phyloP scores from a whole-genome alignment of 495 filamentous ascomycete genomes.

The Hypoxylon fuscum region DNA sequence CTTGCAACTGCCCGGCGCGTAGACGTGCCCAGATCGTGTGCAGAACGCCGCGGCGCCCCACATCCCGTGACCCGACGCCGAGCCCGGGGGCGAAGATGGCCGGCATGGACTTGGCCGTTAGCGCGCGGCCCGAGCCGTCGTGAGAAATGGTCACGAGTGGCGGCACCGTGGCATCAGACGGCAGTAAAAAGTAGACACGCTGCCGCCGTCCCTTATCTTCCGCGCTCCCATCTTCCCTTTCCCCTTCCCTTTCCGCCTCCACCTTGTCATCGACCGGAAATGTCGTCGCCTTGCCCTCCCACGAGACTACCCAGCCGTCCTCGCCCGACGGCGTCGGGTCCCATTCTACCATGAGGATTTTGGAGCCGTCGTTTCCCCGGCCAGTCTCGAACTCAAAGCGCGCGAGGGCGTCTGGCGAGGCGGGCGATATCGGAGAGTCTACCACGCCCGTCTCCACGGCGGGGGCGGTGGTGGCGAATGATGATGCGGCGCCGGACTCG shows the following conservation, averaged over 20 bases:
- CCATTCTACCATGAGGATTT: constrained; percentile 88
- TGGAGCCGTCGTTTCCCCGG: constrained; percentile 80
- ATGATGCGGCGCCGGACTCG: constrained; percentile 10
- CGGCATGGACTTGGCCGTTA: constrained; percentile 76
- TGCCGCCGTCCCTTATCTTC: constrained; percentile 64
- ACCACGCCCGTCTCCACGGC: constrained; percentile 34
- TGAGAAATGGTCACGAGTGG: constrained; percentile 71
- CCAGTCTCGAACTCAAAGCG: constrained; percentile 86
- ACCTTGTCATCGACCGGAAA: constrained; percentile 67
- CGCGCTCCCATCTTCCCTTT: constrained; percentile 65
- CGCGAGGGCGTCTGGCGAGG: constrained; percentile 61
- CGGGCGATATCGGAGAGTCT: constrained; percentile 53
- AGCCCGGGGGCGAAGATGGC: constrained; percentile 82
- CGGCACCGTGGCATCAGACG: constrained; percentile 71
- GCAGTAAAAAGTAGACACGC: constrained; percentile 78
- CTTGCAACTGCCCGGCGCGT: constrained; percentile 73
- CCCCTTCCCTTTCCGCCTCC: constrained; percentile 74
- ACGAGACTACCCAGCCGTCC: constrained; percentile 74
- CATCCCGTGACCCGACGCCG: constrained; percentile 67
- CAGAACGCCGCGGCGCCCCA: constrained; percentile 79
- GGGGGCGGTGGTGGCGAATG: constrained; percentile 12
- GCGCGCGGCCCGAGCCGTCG: constrained; percentile 45
- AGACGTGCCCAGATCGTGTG: constrained; percentile 87
- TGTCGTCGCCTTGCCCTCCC: constrained; percentile 75
- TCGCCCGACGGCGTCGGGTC: constrained; percentile 63